Conservation (phyloP, 1,284 basidiomycete species). For the Apiotrichum akiyoshidainum region DNA sequence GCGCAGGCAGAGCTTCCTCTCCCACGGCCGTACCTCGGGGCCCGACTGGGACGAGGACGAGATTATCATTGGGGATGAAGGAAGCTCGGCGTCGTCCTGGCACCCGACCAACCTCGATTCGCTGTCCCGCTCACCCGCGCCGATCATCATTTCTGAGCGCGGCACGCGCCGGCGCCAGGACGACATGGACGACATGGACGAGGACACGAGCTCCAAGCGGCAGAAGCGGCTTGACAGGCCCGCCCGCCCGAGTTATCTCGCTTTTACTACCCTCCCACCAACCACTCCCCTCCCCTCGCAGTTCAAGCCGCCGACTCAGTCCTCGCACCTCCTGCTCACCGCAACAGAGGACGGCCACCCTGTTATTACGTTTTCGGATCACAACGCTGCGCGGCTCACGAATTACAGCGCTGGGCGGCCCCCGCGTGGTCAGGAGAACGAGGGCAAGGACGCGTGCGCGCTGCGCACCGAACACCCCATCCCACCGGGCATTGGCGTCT, state of each 20-base stretch:
- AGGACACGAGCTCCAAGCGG: slow-evolving; percentile 4
- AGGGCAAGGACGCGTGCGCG: slow-evolving; percentile 76
- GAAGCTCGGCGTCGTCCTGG: not conserved
- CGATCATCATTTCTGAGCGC: slow-evolving; percentile 3
- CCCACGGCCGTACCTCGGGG: not conserved
- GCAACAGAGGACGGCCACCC: slow-evolving; percentile 12
- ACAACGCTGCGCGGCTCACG: slow-evolving; percentile 51
- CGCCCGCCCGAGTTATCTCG: slow-evolving; percentile 48
- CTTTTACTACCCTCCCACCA: slow-evolving; percentile 42
- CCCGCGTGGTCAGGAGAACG: too few species aligned
- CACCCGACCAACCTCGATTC: slow-evolving; percentile 6
- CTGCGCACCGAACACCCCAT: slow-evolving; percentile 71
- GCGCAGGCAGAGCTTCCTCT: slow-evolving; percentile 14
- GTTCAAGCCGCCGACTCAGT: slow-evolving; percentile 8
- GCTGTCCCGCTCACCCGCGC: not conserved
- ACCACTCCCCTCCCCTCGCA: slow-evolving; percentile 9
- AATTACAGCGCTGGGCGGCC: slow-evolving; percentile 52
- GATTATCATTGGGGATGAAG: not conserved
- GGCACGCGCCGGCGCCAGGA: slow-evolving; percentile 3
- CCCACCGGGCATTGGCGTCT: slow-evolving; percentile 77
- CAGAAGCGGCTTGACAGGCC: slow-evolving; percentile 1
- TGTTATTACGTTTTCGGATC: slow-evolving; percentile 33
- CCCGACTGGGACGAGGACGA: slow-evolving; percentile 2
- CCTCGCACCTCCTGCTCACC: slow-evolving; percentile 12
- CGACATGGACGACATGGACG: slow-evolving; percentile 5